A percentile compares a stretch with the other conserved stretches of the same genome.
These are phyloP conservation scores for Paraphoma chrysanthemicola DNA, from an alignment of 2,329 filamentous ascomycete genomes.

Conservation along the genomic window DNA sequence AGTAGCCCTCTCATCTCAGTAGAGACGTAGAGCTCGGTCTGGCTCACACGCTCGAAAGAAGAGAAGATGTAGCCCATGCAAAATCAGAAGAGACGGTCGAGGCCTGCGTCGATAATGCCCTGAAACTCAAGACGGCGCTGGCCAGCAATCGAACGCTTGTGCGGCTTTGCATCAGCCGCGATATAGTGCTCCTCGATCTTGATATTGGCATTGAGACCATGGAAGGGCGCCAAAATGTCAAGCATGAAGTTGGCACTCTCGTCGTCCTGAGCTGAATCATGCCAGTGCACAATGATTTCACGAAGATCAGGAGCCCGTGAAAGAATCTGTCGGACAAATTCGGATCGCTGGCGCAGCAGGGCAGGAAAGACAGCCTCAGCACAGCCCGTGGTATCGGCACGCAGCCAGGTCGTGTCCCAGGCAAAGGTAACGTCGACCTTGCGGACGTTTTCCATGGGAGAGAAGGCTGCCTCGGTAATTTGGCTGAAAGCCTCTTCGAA, in stretches of 20 bases:
- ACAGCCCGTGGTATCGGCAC: slow-evolving; percentile 19
- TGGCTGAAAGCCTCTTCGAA: slow-evolving; percentile 38
- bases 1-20: no score
- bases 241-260: slow-evolving; percentile 26
- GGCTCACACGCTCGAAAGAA: no score
- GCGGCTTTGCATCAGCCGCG: slow-evolving; percentile 28
- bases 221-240: slow-evolving; percentile 32
- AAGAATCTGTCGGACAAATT: slow-evolving; percentile 32
- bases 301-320: slow-evolving; percentile 31
- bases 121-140: slow-evolving; percentile 40
- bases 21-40: no score
- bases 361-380: slow-evolving; percentile 35
- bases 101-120: slow-evolving; percentile 26
- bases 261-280: slow-evolving; percentile 37
- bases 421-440: slow-evolving; percentile 39
- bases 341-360: slow-evolving; percentile 32
- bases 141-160: slow-evolving; percentile 31
- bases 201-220: slow-evolving; percentile 24
- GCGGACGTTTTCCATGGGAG: slow-evolving; percentile 43
- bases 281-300: slow-evolving; percentile 39
- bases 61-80: no score
- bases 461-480: slow-evolving; percentile 39
- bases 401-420: slow-evolving; percentile 45
- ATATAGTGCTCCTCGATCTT: slow-evolving; percentile 38
- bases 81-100: slow-evolving; percentile 21